Evolutionary conservation across 208 protist species (phyloP), one percentile per base, ranked within the genome.

Genomic region (Crithidia expoeki): DNA sequence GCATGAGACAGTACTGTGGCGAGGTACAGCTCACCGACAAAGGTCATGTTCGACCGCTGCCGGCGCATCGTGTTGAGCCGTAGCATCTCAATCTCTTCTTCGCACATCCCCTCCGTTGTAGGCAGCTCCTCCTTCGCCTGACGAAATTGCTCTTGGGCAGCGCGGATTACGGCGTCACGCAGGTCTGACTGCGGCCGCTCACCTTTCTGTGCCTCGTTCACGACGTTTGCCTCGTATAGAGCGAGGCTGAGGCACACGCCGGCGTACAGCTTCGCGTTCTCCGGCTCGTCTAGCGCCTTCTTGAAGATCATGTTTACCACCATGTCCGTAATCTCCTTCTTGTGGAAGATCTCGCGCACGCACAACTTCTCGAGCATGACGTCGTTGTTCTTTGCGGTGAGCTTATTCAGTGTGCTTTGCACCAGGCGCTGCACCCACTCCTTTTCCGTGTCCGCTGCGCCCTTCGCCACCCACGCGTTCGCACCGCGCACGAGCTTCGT

Each of bases 21-120:
- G 55, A 94, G 81, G 68, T 85, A 96, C 40, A 96, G 76, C 73
- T 94, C 84, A 19, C 92, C 92, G 51, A 94, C 85, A 65, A 96
- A 96, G 23, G 80, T 85, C 82, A 96, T 94, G 72, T 96, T 96
- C 4, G 92, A 87, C 16, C 84, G 74, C 68, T 96, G 92, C 30
- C 92, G 89, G 1, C 88, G 85, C 85, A 94, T 90, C 58, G 87
- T 83, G 62, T 80, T 79, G n/a, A 85, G 59, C 6, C 84, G 80
- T 25, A 67, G 62, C 38, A 76, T 51, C 73, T 96, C 89, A 21
- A 75, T 61, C 67, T 92, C 81, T 73, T 96, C 92, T 51, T 86
- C 83, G 9, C 58, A 59, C 36, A 86, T 74, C 55, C 79, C 69
- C 57, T 67, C 58, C 36, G 71, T 71, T 30, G 52, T 64, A 4